Percentiles rank a stretch among this genome's conserved stretches.
These are phyloP conservation scores for Podaxis mareebaensis DNA, from an alignment of 768 basidiomycete genomes.

Conservation along the genomic window DNA sequence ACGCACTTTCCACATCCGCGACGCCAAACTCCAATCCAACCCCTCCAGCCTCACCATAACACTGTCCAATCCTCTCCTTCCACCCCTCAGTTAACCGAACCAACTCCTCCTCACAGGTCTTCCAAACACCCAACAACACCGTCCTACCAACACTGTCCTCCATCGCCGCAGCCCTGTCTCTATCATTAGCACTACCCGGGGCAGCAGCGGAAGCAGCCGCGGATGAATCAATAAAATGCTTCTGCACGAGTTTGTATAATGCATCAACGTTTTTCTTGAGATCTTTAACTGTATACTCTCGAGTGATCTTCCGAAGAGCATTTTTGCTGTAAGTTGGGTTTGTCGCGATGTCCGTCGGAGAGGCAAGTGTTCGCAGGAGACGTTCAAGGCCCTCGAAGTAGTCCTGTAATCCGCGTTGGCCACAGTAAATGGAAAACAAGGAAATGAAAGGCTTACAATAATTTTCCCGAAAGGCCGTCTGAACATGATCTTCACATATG, in stretches of 20 bases:
- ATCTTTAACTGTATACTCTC: conserved; percentile 87
- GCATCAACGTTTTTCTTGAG: conserved; percentile 85
- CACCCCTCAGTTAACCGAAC: conserved; percentile 72
- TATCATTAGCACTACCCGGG: conserved; percentile 9
- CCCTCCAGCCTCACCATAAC: conserved; percentile 71
- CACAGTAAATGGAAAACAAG: background rate
- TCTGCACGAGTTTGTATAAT: conserved; percentile 89
- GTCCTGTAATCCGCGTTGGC: conserved; percentile 53
- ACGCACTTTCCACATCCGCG: conserved; percentile 76
- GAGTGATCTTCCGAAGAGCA: conserved; percentile 79
- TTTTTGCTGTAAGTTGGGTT: conserved; percentile 77
- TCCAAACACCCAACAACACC: conserved; percentile 79
- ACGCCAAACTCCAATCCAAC: conserved; percentile 72
- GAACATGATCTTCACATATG: conserved; percentile 86
- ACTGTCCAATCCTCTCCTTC: conserved; percentile 66
- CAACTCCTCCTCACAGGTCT: conserved; percentile 85
- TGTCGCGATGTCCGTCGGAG: conserved; percentile 62
- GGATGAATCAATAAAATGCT: conserved; percentile 88
- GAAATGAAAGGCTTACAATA: conserved; percentile 54
- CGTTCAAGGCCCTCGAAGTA: conserved; percentile 93
- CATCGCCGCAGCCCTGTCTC: conserved; percentile 1
- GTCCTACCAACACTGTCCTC: conserved; percentile 34
- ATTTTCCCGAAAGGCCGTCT: conserved; percentile 85
- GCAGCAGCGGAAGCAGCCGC: conserved; percentile 49
- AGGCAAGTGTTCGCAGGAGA: conserved; percentile 62